phyloP scores from a whole-genome alignment of 1,284 basidiomycete species.

The Dichomitus squalens region DNA sequence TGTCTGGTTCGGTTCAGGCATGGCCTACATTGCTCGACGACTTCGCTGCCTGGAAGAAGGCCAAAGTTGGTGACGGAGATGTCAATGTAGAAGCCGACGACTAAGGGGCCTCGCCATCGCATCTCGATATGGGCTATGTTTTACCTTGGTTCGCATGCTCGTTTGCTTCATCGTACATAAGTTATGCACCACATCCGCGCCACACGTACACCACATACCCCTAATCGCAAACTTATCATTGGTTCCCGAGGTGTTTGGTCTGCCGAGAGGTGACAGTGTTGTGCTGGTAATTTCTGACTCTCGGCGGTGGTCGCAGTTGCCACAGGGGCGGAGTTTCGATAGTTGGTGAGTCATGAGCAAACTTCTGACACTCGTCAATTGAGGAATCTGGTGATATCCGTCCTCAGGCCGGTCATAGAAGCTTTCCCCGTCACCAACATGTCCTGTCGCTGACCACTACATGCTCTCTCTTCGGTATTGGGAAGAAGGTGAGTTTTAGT shows the following conservation, averaged over 20 bases:
- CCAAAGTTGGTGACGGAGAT: background rate
- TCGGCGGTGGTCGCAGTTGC: too few species aligned
- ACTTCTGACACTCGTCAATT: background rate
- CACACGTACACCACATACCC: background rate
- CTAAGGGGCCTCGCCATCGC: background rate
- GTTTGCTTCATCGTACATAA: background rate
- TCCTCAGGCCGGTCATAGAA: too few species aligned
- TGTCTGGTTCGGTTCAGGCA: conserved; percentile 51
- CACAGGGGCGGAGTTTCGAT: background rate
- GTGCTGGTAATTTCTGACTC: too few species aligned
- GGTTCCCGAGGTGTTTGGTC: background rate
- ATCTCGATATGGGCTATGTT: background rate
- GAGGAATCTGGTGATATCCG: too few species aligned
- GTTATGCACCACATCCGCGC: background rate
- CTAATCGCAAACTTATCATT: background rate
- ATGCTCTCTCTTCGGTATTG: too few species aligned
- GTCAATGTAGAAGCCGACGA: background rate
- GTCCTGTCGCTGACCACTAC: too few species aligned
- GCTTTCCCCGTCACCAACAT: too few species aligned
- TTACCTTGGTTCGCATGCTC: background rate
- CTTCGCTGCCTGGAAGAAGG: conserved; percentile 67
- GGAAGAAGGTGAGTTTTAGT: too few species aligned
- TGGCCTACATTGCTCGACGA: conserved; percentile 81
- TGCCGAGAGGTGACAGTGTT: background rate
- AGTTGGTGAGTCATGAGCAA: background rate